Evolutionary conservation across 1,139 yeast genomes (phyloP), one percentile per base, ranked within the genome.

Genomic region (Citeromyces hawaiiensis): DNA sequence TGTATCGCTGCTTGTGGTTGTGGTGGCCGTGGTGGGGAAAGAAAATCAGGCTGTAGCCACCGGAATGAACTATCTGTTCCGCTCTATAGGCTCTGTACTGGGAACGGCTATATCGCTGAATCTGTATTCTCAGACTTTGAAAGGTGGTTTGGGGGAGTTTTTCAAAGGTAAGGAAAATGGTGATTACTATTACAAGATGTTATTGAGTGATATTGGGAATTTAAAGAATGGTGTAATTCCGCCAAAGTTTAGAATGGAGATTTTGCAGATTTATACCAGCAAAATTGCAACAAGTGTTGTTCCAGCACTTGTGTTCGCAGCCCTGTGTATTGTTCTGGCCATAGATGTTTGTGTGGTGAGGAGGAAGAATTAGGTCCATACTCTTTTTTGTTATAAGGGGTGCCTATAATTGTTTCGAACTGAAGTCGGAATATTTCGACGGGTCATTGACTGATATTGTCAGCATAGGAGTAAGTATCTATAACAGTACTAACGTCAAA

Each of bases 41-140:
- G 53, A 52, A 35, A 55, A 55, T 9, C 68, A 63, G 42, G 68
- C 67, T 2, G 48, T 60, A 29, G 63, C 64, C 11, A 61, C 64
- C 0, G 70, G 70, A 34, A 57, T 64, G 52, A 64, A 61, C 45
- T 65, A 66, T 42, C 48, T 65, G 40, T 65, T 67, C 56, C 58
- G 69, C 47, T 67, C 72, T 2, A 53, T 67, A 38, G 75, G 75
- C 19, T 64, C 64, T 40, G 70, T 66, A 11, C 45, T 65, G 10
- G 73, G 74, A 40, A 68, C 66, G 2, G 68, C 72, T 3, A 47
- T 66, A 3, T 56, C 69, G 1, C 48, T 69, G 19, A 58, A 64
- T 3, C 45, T 61, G 1, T 68, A 60, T 46, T 63, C 15, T 5
- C 32, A 29, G 32, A 14, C 32, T 4, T 4, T 29, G 3, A 15